Evolutionary conservation across 2,329 filamentous ascomycete species (phyloP).

Genomic region (Coleophoma crateriformis): DNA sequence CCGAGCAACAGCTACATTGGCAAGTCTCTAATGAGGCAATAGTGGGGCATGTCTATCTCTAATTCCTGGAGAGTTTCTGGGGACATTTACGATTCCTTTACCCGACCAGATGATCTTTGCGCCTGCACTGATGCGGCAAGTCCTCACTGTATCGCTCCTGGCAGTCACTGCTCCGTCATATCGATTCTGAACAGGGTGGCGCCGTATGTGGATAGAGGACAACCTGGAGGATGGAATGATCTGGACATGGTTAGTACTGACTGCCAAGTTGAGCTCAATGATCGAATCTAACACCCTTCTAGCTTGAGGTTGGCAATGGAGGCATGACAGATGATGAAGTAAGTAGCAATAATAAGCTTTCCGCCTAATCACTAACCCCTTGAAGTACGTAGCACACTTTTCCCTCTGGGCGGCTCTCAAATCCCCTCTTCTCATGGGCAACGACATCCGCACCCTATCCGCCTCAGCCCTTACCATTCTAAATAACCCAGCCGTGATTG

Average conservation of each 20-base stretch:
- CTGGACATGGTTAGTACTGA: slow-evolving; percentile 9
- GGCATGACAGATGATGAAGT: slow-evolving; percentile 16
- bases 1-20: background rate
- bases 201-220: slow-evolving; percentile 10
- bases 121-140: slow-evolving; percentile 21
- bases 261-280: background rate
- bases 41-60: slow-evolving; percentile 18
- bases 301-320: slow-evolving; percentile 15
- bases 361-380: background rate
- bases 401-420: slow-evolving; percentile 16
- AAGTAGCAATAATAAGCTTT: slow-evolving; percentile 17
- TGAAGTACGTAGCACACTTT: slow-evolving; percentile 16
- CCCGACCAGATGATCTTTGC: slow-evolving; percentile 29
- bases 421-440: slow-evolving; percentile 15
- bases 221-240: slow-evolving; percentile 18
- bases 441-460: slow-evolving; percentile 11
- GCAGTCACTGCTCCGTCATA: slow-evolving; percentile 12
- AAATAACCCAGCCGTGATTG: slow-evolving; percentile 15
- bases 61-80: slow-evolving; percentile 26
- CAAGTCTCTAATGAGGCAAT: background rate
- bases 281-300: background rate
- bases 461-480: slow-evolving; percentile 12
- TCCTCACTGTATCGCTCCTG: slow-evolving; percentile 1
- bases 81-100: slow-evolving; percentile 27
- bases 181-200: slow-evolving; percentile 14